Base-by-base conservation (phyloP, 371 early-diverging fungal species). In the Syncephalastrum monosporum region DNA sequence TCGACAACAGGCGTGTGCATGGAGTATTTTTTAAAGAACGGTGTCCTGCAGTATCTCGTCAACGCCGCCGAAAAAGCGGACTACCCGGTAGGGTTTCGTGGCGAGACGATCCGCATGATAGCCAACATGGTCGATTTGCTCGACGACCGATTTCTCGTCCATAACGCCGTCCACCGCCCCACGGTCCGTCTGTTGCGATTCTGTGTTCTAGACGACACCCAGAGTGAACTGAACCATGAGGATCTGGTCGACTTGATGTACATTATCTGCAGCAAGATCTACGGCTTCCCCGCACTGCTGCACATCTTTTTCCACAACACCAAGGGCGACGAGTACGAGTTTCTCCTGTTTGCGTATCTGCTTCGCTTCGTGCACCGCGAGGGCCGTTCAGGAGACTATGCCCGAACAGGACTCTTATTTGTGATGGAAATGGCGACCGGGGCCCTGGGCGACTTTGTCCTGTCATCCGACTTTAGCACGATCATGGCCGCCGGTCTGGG, bases 281-380 rank as follows among this genome's bases (percentile, higher is more conserved):
- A 93, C 50, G 94, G 92, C 25, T 90, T 85, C 60, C 94, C 93
- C 0, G 89, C 86, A 50, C 77, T 96, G 47, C 79, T 96, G 43
- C 85, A 91, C 64, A 90, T 97, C 48, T 97, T 97, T 56, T 95
- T 95, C 61, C 89, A 87, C 61, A 91, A 94, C 69, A 84, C 53
- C 41, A 71, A 65, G 47, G 78, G 74, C 60, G 85, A 80, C 3
- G 84, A 87, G 33, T 89, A 88, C 63, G 91, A 92, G 62, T 97
- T 95, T 59, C 60, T 89, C 13, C 68, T 97, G 13, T 93, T 93
- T 56, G 81, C 93, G 14, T 94, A 96, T 59, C 76, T 96, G 29
- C 67, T 95, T 47, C 83, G 81, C 49, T 94, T 89, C 69, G 82
- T 97, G 12, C 95, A 95, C 65, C 81, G 86, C 19, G 96, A 95